Percentiles rank a stretch among this genome's conserved stretches.
phyloP scores from a whole-genome alignment of 108 stramenopile genomes.

The Phaeodactylum tricornutum region DNA sequence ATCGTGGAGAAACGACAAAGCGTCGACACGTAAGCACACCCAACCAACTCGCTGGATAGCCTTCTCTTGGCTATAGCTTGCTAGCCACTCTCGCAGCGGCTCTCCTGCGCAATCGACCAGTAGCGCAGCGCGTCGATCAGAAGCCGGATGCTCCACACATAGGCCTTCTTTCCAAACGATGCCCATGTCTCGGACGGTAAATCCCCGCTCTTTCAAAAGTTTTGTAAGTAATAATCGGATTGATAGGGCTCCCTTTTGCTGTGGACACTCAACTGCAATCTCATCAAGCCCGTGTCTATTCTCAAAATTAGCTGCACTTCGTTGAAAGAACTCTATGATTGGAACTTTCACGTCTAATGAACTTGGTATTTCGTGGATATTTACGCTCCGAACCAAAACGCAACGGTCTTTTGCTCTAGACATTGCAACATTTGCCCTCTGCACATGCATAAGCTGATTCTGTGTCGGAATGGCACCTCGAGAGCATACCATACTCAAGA shows the following conservation, averaged over 20 bases:
- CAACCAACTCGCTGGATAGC: constrained; percentile 55
- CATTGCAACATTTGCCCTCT: constrained; percentile 50
- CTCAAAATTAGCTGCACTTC: not conserved
- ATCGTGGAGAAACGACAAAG: constrained; percentile 20
- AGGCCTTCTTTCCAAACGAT: constrained; percentile 37
- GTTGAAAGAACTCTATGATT: constrained; percentile 34
- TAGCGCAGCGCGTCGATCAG: constrained; percentile 28
- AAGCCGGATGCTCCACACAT: constrained; percentile 24
- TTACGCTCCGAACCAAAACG: constrained; percentile 44
- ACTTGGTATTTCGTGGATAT: constrained; percentile 29
- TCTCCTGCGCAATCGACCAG: constrained; percentile 26
- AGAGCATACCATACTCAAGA: constrained; percentile 48
- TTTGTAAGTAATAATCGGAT: constrained; percentile 12
- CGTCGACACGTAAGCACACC: constrained; percentile 40
- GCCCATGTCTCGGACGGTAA: constrained; percentile 23
- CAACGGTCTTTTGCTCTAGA: constrained; percentile 40
- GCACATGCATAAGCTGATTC: constrained; percentile 39
- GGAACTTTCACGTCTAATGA: constrained; percentile 38
- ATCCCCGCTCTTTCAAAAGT: constrained; percentile 19
- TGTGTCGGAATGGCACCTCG: constrained; percentile 37
- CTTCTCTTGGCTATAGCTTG: constrained; percentile 30
- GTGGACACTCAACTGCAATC: too few relatives aligned
- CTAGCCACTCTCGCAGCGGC: constrained; percentile 22
- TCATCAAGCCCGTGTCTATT: too few relatives aligned
- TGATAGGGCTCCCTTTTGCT: not conserved